phyloP scores from a whole-genome alignment of 2,329 filamentous ascomycete species.

The Aspergillus clavatus region DNA sequence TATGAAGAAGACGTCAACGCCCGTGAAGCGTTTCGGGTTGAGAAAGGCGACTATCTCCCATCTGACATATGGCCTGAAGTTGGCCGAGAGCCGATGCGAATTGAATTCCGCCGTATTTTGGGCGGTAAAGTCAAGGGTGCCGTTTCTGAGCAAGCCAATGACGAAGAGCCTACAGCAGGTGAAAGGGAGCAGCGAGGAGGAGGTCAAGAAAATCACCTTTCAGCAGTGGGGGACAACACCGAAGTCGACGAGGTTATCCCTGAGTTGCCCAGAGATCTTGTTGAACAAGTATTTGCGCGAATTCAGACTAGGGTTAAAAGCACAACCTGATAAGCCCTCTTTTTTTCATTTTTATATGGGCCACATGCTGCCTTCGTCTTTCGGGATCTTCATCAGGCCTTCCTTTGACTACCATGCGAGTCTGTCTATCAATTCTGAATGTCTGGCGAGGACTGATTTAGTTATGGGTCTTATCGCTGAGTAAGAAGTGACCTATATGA shows the following conservation, averaged over 20 bases:
- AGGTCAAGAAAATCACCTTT: slow-evolving; percentile 6
- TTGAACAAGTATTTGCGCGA: slow-evolving; percentile 42
- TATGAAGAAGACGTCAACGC: slow-evolving; percentile 67
- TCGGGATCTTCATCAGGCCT: too few species aligned
- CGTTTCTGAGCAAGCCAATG: slow-evolving; percentile 6
- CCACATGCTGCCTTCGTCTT: too few species aligned
- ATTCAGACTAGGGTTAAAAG: slow-evolving; percentile 30
- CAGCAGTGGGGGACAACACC: slow-evolving; percentile 8
- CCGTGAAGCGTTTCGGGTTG: slow-evolving; percentile 71
- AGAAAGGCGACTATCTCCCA: slow-evolving; percentile 82
- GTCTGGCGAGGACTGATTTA: too few species aligned
- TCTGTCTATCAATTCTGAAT: too few species aligned
- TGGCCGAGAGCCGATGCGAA: slow-evolving; percentile 51
- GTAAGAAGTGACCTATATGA: slow-evolving; percentile 25
- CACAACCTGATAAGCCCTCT: slow-evolving; percentile 9
- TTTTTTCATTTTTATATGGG: too few species aligned
- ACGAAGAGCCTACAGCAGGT: slow-evolving; percentile 4
- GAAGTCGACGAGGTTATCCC: slow-evolving; percentile 38
- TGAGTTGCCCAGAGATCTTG: slow-evolving; percentile 37
- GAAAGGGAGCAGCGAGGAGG: slow-evolving; percentile 4
- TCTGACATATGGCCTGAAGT: slow-evolving; percentile 82
- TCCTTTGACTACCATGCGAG: too few species aligned
- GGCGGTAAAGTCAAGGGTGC: slow-evolving; percentile 31
- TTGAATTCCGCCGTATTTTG: slow-evolving; percentile 34
- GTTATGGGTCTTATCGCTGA: background rate